These are phyloP conservation scores for Euryodendron excelsum DNA, from an alignment of 148 eudicot genomes.

Conservation along the genomic window DNA sequence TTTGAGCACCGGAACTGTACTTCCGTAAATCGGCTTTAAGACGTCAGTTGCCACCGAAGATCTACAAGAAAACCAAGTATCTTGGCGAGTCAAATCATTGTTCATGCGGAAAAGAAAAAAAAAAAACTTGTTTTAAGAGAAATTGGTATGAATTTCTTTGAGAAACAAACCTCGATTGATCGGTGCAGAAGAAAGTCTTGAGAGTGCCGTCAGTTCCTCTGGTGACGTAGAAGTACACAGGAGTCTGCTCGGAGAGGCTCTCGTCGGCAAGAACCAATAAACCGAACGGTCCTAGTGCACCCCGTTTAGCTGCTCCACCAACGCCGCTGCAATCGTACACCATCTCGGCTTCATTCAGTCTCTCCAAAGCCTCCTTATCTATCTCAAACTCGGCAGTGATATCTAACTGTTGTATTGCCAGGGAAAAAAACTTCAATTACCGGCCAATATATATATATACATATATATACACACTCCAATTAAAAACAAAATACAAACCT, in stretches of 20 bases:
- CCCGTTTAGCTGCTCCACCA: conserved; percentile 43
- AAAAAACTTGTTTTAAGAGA: too few relatives aligned
- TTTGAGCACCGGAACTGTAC: conserved; percentile 49
- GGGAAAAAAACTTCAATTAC: too few relatives aligned
- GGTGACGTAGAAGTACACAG: conserved; percentile 51
- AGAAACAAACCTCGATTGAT: conserved; percentile 27
- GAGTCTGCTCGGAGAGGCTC: conserved; percentile 42
- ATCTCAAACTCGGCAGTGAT: conserved; percentile 48
- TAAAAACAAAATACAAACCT: conserved; percentile 62
- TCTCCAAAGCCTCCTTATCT: conserved; percentile 33
- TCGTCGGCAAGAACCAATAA: conserved; percentile 39
- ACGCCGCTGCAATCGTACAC: conserved; percentile 43
- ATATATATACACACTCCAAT: background rate
- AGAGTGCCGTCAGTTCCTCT: conserved; percentile 32
- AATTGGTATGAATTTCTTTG: too few relatives aligned
- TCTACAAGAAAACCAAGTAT: conserved; percentile 24
- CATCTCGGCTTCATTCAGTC: conserved; percentile 16
- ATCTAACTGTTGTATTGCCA: conserved; percentile 39
- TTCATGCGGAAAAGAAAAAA: too few relatives aligned
- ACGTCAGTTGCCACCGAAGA: conserved; percentile 61
- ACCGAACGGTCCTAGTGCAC: conserved; percentile 66
- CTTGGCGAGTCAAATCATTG: background rate
- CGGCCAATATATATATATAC: too few relatives aligned
- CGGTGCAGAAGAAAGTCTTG: conserved; percentile 53
- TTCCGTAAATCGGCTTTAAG: conserved; percentile 39